Base-by-base conservation (phyloP, 164 flowering plant genomes). In the Vitis cinerea region DNA sequence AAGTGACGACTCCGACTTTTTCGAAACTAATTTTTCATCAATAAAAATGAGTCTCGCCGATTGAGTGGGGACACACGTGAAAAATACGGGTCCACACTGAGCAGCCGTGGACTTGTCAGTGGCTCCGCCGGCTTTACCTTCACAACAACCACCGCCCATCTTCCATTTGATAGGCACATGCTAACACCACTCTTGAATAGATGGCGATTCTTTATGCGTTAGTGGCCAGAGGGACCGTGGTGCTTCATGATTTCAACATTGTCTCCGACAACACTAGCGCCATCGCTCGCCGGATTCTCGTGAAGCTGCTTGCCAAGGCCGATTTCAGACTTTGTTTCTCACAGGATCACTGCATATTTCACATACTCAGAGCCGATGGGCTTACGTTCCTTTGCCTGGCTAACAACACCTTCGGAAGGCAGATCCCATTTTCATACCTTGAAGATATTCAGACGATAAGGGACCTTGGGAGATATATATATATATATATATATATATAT, bases 141-240 rank as follows among this genome's bases (percentile, higher is more conserved):
- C 8, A 17, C 61, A 31, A 31, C 37, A 65, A 15, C 57, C 37
- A 31, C 37, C 6, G 37, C 37, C 37, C 37, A 31, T 31, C 37
- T 31, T 31, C 37, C 6, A 2, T 31, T 2, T 31, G 37, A 31
- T 31, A 31, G 37, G 6, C 3, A 31, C 37, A 2, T 5, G 37
- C 37, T 31, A 5, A 31, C 6, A 2, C 37, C 37, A 31, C 3
- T 31, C 37, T 31, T 31, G 44, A 30, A 14, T 0, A 2, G 15
- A 94, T 94, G 99, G 97, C 97, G 86, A 94, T 94, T 61, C 74
- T 94, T 17, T 90, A 94, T 70, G 99, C 94, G 30, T 76, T 90
- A 69, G 99, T 94, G 56, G 87, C 97, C 14, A 77, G 97, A 30
- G 97, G 95, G n/a, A 89, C 89, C 37, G 87, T 92, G 54, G 88